Percentiles rank a stretch among this genome's conserved stretches.
phyloP scores from a whole-genome alignment of 1,139 yeast genomes.

The Pichia sp. region DNA sequence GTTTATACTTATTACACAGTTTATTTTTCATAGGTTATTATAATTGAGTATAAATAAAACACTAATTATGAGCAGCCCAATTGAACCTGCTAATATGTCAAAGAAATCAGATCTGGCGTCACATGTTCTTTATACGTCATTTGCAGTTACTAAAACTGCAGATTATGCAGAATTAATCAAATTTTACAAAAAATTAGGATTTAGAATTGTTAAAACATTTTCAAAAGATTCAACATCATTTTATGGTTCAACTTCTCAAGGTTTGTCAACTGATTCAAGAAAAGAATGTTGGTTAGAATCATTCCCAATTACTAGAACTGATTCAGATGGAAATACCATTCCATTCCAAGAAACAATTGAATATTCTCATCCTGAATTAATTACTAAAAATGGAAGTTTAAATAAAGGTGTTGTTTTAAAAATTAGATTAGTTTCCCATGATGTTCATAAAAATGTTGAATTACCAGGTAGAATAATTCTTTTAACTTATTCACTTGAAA shows the following conservation, averaged over 20 bases:
- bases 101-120: constrained; percentile 1
- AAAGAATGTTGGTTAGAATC: constrained; percentile 68
- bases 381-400: constrained; percentile 12
- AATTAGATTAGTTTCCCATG: constrained; percentile 46
- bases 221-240: constrained; percentile 42
- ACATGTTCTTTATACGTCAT: constrained; percentile 35
- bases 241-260: constrained; percentile 33
- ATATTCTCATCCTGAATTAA: constrained; percentile 46
- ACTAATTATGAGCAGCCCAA: background rate
- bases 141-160: constrained; percentile 48
- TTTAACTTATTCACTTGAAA: constrained; percentile 44
- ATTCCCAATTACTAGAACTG: constrained; percentile 50
- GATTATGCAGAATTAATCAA: constrained; percentile 41
- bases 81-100: background rate
- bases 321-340: constrained; percentile 21
- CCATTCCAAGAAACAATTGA: constrained; percentile 28
- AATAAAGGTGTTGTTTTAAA: constrained; percentile 53
- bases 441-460: constrained; percentile 29
- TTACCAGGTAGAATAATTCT: constrained; percentile 39
- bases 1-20: background rate
- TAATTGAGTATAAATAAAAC: background rate
- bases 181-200: constrained; percentile 56
- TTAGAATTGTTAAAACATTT: constrained; percentile 49
- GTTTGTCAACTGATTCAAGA: constrained; percentile 58
- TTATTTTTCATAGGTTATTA: background rate